Evolutionary conservation across 2,329 filamentous ascomycete genomes (phyloP).

Genomic region (Allantophomopsis lycopodina): DNA sequence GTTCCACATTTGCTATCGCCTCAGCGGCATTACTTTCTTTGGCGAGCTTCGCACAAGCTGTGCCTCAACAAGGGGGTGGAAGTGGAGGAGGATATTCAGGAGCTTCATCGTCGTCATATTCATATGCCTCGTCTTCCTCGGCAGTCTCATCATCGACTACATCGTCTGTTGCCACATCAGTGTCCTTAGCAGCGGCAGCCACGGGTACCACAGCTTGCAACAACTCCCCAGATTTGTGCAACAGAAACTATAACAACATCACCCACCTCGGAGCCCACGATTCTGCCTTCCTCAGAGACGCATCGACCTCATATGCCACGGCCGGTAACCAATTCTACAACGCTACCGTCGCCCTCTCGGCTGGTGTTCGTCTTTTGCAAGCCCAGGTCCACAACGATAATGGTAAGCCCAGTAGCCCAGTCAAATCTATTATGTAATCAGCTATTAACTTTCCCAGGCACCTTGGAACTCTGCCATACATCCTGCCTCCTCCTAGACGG

Average conservation of each 20-base stretch:
- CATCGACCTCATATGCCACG: conserved; percentile 26
- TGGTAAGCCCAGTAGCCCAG: conserved; percentile 11
- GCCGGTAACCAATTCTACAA: conserved; percentile 42
- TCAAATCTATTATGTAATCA: too few relatives aligned
- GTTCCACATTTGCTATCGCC: conserved; percentile 8
- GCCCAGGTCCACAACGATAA: conserved; percentile 44
- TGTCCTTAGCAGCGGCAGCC: conserved; percentile 8
- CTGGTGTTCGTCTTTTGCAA: conserved; percentile 50
- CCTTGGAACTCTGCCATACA: conserved; percentile 43
- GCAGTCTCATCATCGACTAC: conserved; percentile 3
- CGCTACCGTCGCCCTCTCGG: conserved; percentile 40
- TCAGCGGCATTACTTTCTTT: conserved; percentile 12
- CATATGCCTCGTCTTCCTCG: neutral
- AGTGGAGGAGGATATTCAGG: neutral
- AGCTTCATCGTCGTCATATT: neutral
- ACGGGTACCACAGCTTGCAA: conserved; percentile 41
- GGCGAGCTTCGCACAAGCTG: conserved; percentile 7
- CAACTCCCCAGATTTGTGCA: conserved; percentile 65
- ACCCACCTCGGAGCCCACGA: conserved; percentile 63
- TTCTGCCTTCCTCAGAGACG: conserved; percentile 44
- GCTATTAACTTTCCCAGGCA: conserved; percentile 1
- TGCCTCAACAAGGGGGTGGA: conserved; percentile 7
- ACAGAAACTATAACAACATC: conserved; percentile 57
- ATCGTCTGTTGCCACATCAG: conserved; percentile 3
- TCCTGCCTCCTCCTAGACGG: conserved; percentile 43